A percentile compares a stretch with the other conserved stretches of the same genome.
Conservation (phyloP, 345 rosid species). For the Hevea brasiliensis region DNA sequence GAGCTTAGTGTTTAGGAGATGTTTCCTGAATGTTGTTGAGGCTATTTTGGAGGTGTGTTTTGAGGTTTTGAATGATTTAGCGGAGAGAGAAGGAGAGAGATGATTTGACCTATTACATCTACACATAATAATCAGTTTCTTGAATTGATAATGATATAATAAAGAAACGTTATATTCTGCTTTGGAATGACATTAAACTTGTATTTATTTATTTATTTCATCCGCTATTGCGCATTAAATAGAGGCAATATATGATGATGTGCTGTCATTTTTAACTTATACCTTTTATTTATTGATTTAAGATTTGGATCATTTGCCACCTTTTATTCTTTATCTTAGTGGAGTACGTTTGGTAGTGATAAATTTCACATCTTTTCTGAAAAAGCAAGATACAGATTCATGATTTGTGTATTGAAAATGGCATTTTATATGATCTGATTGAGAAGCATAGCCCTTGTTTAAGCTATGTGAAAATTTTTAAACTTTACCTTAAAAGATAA, state of each 20-base stretch:
- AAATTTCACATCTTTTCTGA: not conserved
- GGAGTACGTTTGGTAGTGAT: not conserved
- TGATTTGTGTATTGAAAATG: too few relatives aligned
- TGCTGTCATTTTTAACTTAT: not conserved
- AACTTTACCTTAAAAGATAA: too few relatives aligned
- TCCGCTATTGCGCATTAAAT: too few relatives aligned
- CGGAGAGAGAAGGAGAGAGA: not conserved
- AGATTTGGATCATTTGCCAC: constrained; percentile 10
- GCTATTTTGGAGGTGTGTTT: not conserved
- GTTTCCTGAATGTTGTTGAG: not conserved
- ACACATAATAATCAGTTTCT: not conserved
- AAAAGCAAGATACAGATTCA: too few relatives aligned
- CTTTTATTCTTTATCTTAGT: constrained; percentile 13
- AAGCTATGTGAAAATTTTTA: too few relatives aligned
- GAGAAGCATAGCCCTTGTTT: too few relatives aligned
- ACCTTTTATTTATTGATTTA: not conserved
- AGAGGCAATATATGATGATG: not conserved
- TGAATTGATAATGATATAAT: constrained; percentile 7
- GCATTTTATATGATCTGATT: too few relatives aligned
- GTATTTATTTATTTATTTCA: not conserved
- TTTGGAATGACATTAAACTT: not conserved
- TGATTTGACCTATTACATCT: not conserved
- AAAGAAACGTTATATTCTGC: not conserved
- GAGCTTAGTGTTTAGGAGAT: not conserved
- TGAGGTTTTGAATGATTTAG: not conserved